Conservation (phyloP, 176 grass and related monocot genomes). For the Ensete glaucum region DNA sequence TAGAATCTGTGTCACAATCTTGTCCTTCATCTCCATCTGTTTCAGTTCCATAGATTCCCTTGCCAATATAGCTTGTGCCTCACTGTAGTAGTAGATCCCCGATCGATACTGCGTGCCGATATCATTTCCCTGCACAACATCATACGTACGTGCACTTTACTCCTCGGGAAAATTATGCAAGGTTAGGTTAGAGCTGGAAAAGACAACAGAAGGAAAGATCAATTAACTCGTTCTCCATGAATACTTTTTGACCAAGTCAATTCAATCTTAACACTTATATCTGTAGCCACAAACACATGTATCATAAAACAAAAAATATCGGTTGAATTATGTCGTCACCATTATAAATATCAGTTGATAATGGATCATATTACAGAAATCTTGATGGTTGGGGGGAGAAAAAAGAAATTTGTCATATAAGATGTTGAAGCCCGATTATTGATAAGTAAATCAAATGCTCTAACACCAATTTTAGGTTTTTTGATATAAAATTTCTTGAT, state of each 20-base stretch:
- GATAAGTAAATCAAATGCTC: no score
- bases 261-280: background rate
- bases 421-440: no score
- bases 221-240: no score
- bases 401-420: background rate
- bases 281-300: background rate
- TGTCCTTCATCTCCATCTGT: conserved; percentile 41
- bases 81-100: conserved; percentile 89
- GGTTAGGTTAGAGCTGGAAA: conserved; percentile 8
- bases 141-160: background rate
- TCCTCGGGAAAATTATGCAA: background rate
- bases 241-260: background rate
- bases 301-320: background rate
- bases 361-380: background rate
- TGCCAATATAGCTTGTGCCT: conserved; percentile 55
- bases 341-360: background rate
- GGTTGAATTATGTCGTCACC: no score
- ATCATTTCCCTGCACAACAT: conserved; percentile 51
- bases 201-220: background rate
- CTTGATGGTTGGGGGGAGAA: background rate
- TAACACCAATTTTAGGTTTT: no score
- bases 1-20: conserved; percentile 76
- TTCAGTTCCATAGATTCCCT: conserved; percentile 44
- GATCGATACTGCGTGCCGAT: conserved; percentile 90
- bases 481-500: no score